Percentiles rank a stretch among this genome's conserved stretches.
Conservation (phyloP, 2,329 filamentous ascomycete genomes). For the Penicillium italicum region DNA sequence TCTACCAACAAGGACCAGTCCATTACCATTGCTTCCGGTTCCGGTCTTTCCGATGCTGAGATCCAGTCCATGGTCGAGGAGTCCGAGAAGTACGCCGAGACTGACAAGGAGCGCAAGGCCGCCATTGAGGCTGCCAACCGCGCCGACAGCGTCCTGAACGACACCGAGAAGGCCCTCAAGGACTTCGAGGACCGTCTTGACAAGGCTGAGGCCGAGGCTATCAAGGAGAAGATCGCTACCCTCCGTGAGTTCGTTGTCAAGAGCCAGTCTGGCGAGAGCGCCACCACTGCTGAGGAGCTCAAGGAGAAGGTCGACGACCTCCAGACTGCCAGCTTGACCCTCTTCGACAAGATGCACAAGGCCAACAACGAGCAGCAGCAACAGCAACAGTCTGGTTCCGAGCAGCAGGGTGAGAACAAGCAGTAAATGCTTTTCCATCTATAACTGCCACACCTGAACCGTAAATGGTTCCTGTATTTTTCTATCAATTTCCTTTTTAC, state of each 20-base stretch:
- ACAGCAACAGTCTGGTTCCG: constrained; percentile 51
- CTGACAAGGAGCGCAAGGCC: constrained; percentile 94
- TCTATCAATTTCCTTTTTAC: constrained; percentile 22
- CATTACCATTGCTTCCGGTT: constrained; percentile 97
- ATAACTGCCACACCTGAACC: constrained; percentile 38
- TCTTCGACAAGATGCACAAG: constrained; percentile 99
- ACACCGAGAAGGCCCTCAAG: constrained; percentile 97
- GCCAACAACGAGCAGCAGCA: constrained; percentile 66
- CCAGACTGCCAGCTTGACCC: constrained; percentile 88
- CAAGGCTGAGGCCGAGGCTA: constrained; percentile 89
- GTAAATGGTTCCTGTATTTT: constrained; percentile 27
- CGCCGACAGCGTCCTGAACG: constrained; percentile 91
- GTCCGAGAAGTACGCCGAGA: constrained; percentile 91
- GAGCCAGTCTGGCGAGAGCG: constrained; percentile 89
- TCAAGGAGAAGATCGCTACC: constrained; percentile 85
- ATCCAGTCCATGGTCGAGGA: constrained; percentile 98
- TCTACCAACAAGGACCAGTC: constrained; percentile 99
- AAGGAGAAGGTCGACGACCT: constrained; percentile 99
- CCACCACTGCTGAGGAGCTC: constrained; percentile 81
- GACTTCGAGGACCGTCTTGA: constrained; percentile 94
- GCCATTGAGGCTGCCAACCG: constrained; percentile 97
- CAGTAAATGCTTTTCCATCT: constrained; percentile 18
- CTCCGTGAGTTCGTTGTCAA: constrained; percentile 89
- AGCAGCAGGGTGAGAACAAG: constrained; percentile 64
- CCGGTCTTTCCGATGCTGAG: constrained; percentile 89